Base-by-base conservation (phyloP, 75 land plant species). In the Pinus albicaulis region DNA sequence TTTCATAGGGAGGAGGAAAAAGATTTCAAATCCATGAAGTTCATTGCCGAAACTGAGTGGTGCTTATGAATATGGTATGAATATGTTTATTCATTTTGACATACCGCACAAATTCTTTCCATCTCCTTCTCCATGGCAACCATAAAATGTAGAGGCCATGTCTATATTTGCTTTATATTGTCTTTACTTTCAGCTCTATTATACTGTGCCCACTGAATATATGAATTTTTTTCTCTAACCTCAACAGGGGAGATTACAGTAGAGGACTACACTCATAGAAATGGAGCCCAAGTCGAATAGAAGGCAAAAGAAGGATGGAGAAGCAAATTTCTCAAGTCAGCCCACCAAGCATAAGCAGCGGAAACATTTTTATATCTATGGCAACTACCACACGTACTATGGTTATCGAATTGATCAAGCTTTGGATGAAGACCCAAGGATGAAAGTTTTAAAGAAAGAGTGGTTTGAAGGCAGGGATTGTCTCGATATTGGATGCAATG, bases 401-500 rank as follows among this genome's bases (percentile, higher is more conserved):
- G 92, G 90, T 36, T 96, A 96, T 74, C 89, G 99, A 91, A 55
- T 95, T 74, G 92, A 83, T 57, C 72, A 77, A 23, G 78, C 75
- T 16, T 36, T 76, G 57, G 76, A 77, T 7, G 91, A 90, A 81
- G 99, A 96, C 69, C 99, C 98, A 25, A 79, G 99, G 28, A 25
- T 96, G 74, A 77, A 65, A 25, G 77, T 83, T 19, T 79, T 96
- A 36, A 92, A 82, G 83, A 84, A 76, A 28, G 91, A 90, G 57
- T 96, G 98, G 99, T 93, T 96, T 78, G 87, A 90, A 72, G 85
- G 81, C 65, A 94, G 87, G 77, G 89, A 90, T 74, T 95, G 98
- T 57, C 91, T 96, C 7, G 99, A 96, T 57, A 86, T 96, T 78
- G 99, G 99, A 48, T 96, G 99, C 83, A 96, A 94, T 68, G 87